Base-by-base conservation (phyloP, 1,284 basidiomycete species). In the Ustilago crameri region DNA sequence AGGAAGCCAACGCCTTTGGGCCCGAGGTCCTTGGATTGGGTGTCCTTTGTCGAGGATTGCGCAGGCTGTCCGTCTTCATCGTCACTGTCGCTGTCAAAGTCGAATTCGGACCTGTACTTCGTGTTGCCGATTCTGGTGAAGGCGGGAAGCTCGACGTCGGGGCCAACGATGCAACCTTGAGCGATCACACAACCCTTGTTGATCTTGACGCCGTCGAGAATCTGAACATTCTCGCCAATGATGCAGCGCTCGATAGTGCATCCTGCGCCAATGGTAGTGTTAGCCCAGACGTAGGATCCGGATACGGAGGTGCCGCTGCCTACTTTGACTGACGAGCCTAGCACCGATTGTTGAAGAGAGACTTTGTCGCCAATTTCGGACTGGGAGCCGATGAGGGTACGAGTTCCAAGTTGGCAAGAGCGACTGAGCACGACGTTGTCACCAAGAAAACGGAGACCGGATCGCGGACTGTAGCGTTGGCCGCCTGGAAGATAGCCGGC, bases 401-500 rank as follows among this genome's bases (percentile, higher is more conserved):
- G 60, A 12, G 54, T 56, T 9, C 75, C 76, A 9, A 79, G 55
- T 30, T 58, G 53, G 50, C 72, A 76, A 1, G 66, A 68, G 20
- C 72, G 63, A 37, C 71, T 71, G 9, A 71, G 53, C 20, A 70
- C 57, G 9, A 75, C 72, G 12, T 66, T 66, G 37, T 75, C 62
- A 22, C 78, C 75, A 17, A 74, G 46, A 55, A 72, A 80, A 34
- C 76, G 62, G 8, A 65, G 55, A 42, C 72, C 70, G 14, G 63
- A 45, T 9, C 64, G 55, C 10, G 50, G 45, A 23, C 53, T 63
- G 59, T 79, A 79, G 26, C 57, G 50, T 38, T 65, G 53, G 43
- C 88, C 90, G 24, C 91, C 89, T 0, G 93, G 93, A 71, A 95
- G 89, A 80, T 93, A 93, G 80, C 94, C 90, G 78, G 96, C 95